Evolutionary conservation across 2,329 filamentous ascomycete species (phyloP).

Genomic region (Dissoconium aciculare): DNA sequence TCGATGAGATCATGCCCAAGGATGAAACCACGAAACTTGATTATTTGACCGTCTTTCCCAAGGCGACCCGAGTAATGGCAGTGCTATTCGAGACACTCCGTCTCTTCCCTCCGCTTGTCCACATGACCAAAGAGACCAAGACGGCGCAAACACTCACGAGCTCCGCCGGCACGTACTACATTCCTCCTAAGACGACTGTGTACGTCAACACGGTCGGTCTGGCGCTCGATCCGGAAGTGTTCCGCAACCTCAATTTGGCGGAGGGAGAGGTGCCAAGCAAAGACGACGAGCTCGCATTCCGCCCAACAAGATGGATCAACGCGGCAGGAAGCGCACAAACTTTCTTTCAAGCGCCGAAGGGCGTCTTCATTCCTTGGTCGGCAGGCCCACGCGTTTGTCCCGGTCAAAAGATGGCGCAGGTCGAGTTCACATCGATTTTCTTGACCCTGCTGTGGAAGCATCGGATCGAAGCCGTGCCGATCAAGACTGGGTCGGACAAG

Average conservation of each 20-base stretch:
- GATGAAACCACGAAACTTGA: slow-evolving; percentile 17
- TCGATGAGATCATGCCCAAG: slow-evolving; percentile 25
- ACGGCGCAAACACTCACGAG: slow-evolving; percentile 21
- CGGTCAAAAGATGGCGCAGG: slow-evolving; percentile 41
- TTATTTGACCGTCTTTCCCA: slow-evolving; percentile 33
- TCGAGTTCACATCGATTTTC: slow-evolving; percentile 38
- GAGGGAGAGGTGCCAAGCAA: slow-evolving; percentile 3
- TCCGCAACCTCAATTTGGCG: slow-evolving; percentile 13
- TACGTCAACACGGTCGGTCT: slow-evolving; percentile 25
- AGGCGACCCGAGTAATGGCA: slow-evolving; percentile 30
- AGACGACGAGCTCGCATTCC: slow-evolving; percentile 24
- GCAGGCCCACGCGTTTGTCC: slow-evolving; percentile 37
- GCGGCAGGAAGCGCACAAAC: slow-evolving; percentile 7
- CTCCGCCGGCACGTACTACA: slow-evolving; percentile 15
- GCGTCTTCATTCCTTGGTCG: slow-evolving; percentile 35
- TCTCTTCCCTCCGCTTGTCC: slow-evolving; percentile 27
- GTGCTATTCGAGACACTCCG: slow-evolving; percentile 38
- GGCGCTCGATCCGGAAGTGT: slow-evolving; percentile 16
- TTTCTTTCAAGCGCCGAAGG: slow-evolving; percentile 26
- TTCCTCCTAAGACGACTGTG: slow-evolving; percentile 24
- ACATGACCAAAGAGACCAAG: slow-evolving; percentile 24
- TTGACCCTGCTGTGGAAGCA: slow-evolving; percentile 22
- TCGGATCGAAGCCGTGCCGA: slow-evolving; percentile 13
- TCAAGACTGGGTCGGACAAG: slow-evolving; percentile 4
- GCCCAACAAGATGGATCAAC: slow-evolving; percentile 29